Conservation (phyloP, 2,329 filamentous ascomycete genomes). For the Pseudopithomyces chartarum region DNA sequence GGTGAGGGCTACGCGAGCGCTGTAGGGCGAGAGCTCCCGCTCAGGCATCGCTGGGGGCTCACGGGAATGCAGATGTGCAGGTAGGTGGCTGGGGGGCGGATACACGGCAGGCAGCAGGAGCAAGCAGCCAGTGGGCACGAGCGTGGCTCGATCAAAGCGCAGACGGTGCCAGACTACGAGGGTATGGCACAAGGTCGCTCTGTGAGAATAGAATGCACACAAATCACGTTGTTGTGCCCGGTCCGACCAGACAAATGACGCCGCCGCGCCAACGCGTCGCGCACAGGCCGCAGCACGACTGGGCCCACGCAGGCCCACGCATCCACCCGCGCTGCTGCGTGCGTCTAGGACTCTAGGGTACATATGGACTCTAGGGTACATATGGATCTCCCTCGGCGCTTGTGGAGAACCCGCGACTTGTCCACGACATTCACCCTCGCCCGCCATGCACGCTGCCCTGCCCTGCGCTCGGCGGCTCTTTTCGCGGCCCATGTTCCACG, state of each 20-base stretch:
- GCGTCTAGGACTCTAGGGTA: too few relatives aligned
- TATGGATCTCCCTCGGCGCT: too few relatives aligned
- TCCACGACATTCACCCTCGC: background rate
- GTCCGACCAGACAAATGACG: background rate
- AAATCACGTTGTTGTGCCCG: constrained; percentile 10
- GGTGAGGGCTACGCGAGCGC: constrained; percentile 36
- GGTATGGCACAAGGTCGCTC: constrained; percentile 1
- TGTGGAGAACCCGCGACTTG: background rate
- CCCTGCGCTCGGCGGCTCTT: constrained; percentile 3
- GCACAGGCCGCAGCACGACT: background rate
- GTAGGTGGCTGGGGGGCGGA: background rate
- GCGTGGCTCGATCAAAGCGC: background rate
- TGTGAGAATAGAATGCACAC: constrained; percentile 9
- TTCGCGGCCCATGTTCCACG: background rate
- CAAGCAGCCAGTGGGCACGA: background rate
- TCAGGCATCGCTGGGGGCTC: constrained; percentile 7
- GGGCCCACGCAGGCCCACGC: background rate
- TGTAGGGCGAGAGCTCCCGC: constrained; percentile 40
- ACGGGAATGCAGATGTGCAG: background rate
- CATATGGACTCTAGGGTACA: too few relatives aligned
- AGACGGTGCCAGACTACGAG: background rate
- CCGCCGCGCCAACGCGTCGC: background rate
- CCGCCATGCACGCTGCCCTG: background rate
- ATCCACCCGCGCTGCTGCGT: too few relatives aligned
- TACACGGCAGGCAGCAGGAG: background rate